A percentile compares a stretch with the other conserved stretches of the same genome.
phyloP scores from a whole-genome alignment of 768 basidiomycete species.

The Lactifluus piperatus region DNA sequence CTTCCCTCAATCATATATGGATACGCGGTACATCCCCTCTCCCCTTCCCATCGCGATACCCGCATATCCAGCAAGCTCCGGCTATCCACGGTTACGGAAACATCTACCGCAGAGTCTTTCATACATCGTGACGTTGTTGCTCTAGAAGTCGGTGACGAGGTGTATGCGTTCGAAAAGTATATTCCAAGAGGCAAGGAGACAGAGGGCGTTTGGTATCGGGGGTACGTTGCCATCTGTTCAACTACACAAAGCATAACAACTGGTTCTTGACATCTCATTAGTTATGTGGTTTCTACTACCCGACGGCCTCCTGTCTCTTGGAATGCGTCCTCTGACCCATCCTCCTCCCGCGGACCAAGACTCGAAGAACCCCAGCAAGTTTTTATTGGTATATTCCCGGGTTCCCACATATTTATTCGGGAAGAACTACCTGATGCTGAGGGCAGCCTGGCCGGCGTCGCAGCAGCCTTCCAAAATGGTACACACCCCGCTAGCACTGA shows the following conservation, averaged over 20 bases:
- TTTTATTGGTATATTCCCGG: conserved; percentile 91
- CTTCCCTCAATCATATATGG: conserved; percentile 78
- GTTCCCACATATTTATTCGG: conserved; percentile 78
- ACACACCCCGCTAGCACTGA: conserved; percentile 30
- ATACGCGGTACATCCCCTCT: conserved; percentile 79
- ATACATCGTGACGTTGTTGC: conserved; percentile 70
- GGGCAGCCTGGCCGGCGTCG: conserved; percentile 72
- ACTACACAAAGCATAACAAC: conserved; percentile 8
- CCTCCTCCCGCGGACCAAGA: conserved; percentile 44
- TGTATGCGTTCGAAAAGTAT: conserved; percentile 95
- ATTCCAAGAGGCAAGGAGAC: conserved; percentile 62
- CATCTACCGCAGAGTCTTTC: conserved; percentile 50
- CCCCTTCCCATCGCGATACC: conserved; percentile 66
- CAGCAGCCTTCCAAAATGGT: conserved; percentile 40
- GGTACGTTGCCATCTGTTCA: conserved; percentile 42
- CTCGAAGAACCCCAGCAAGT: conserved; percentile 78
- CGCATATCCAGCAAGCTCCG: conserved; percentile 51
- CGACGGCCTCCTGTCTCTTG: conserved; percentile 64
- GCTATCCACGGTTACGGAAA: conserved; percentile 53
- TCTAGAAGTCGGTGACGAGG: conserved; percentile 91
- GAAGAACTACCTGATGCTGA: conserved; percentile 85
- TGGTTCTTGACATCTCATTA: conserved; percentile 25
- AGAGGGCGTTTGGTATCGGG: conserved; percentile 87
- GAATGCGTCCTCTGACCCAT: conserved; percentile 51
- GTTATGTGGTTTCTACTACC: conserved; percentile 81